phyloP scores from a whole-genome alignment of 2,329 filamentous ascomycete species.

The Cladosporium sp. region DNA sequence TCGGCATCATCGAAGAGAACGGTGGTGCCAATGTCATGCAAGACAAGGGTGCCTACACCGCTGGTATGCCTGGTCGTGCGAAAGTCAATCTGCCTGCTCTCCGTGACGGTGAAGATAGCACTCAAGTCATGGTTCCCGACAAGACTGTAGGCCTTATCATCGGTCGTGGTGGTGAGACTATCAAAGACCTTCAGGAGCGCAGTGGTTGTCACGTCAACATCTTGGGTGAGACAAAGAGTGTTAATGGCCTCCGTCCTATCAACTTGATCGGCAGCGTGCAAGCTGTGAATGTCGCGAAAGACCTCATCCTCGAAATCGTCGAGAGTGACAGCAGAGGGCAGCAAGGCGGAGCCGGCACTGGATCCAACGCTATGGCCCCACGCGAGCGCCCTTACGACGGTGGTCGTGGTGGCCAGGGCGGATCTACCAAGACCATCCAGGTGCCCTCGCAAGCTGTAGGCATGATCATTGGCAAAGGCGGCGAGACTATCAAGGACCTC shows the following conservation, averaged over 20 bases:
- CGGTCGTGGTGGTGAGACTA: constrained; percentile 89
- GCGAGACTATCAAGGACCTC: constrained; percentile 93
- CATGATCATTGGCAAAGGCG: constrained; percentile 94
- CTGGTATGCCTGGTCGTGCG: constrained; percentile 40
- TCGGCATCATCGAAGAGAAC: constrained; percentile 85
- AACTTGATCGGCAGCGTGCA: constrained; percentile 81
- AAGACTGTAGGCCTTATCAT: constrained; percentile 91
- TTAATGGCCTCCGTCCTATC: constrained; percentile 85
- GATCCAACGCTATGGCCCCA: constrained; percentile 31
- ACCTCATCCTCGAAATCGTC: constrained; percentile 89
- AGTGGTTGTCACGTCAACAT: constrained; percentile 97
- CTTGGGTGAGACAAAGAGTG: constrained; percentile 87
- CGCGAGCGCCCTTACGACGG: constrained; percentile 40
- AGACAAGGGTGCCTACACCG: constrained; percentile 39
- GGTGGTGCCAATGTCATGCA: constrained; percentile 55
- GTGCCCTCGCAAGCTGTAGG: constrained; percentile 90
- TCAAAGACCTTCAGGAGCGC: constrained; percentile 85
- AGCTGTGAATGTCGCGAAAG: constrained; percentile 76
- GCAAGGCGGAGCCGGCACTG: constrained; percentile 38
- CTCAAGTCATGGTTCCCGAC: constrained; percentile 94
- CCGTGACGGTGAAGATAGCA: constrained; percentile 78
- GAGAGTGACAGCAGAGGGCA: constrained; percentile 74
- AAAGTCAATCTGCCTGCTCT: constrained; percentile 53
- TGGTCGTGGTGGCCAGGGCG: constrained; percentile 54
- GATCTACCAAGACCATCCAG: constrained; percentile 71